Evolutionary conservation across 345 rosid species (phyloP).

Genomic region (Aegle marmelos): DNA sequence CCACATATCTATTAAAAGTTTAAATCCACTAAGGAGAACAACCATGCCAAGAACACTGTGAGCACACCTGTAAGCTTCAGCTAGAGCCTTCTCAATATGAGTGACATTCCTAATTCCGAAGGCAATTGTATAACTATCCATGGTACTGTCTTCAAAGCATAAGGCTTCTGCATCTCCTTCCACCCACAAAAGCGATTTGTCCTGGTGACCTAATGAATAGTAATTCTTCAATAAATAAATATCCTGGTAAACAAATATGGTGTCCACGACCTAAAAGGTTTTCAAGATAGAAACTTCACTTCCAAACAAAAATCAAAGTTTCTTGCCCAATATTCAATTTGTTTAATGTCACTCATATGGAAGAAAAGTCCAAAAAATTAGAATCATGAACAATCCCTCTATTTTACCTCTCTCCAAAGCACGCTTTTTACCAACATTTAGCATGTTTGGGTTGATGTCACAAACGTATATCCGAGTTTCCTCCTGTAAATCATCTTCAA

Average conservation of each 20-base stretch:
- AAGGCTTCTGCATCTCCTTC: conserved; percentile 93
- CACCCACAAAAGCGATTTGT: conserved; percentile 76
- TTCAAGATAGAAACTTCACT: background rate
- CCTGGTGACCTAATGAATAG: background rate
- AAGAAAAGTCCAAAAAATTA: background rate
- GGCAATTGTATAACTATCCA: conserved; percentile 97
- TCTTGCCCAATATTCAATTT: background rate
- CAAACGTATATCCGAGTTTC: conserved; percentile 83
- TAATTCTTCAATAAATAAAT: no score
- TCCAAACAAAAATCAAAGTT: background rate
- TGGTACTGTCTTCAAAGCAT: conserved; percentile 62
- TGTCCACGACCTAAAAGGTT: conserved; percentile 38
- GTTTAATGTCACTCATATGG: background rate
- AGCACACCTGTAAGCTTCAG: conserved; percentile 75
- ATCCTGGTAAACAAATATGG: no score
- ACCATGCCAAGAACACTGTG: background rate
- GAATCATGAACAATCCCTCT: background rate
- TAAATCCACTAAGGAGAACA: background rate
- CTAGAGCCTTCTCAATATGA: conserved; percentile 85
- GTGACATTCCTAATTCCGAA: conserved; percentile 99
- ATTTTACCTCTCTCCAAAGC: conserved; percentile 74
- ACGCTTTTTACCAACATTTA: conserved; percentile 78
- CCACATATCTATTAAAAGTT: background rate
- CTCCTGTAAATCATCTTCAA: conserved; percentile 56
- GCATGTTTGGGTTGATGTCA: conserved; percentile 92